Evolutionary conservation across 148 eudicot species (phyloP).

Genomic region (Arbutus unedo): DNA sequence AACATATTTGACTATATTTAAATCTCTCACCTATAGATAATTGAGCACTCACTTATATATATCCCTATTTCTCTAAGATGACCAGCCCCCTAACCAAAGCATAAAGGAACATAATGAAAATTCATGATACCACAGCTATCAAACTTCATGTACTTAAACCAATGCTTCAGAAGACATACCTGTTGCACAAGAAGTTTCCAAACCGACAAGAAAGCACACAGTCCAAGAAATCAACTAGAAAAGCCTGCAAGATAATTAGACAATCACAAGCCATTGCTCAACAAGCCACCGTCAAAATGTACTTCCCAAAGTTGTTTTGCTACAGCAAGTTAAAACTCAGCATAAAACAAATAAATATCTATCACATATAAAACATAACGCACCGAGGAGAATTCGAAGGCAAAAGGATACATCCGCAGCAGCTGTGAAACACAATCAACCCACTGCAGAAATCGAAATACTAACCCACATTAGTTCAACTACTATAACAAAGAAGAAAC

Average conservation of each 20-base stretch:
- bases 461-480: neutral
- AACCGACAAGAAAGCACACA: constrained; percentile 86
- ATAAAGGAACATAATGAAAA: neutral
- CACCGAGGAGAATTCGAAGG: constrained; percentile 94
- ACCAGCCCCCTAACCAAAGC: neutral
- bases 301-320: neutral
- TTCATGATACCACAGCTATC: neutral
- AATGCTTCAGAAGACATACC: constrained; percentile 36
- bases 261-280: constrained; percentile 7
- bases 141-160: neutral
- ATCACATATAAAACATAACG: constrained; percentile 20
- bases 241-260: constrained; percentile 40
- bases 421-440: constrained; percentile 93
- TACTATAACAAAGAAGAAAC: neutral
- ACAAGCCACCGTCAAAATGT: neutral
- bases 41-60: neutral
- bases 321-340: constrained; percentile 5
- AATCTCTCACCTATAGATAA: neutral
- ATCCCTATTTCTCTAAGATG: neutral
- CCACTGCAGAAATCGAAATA: constrained; percentile 63
- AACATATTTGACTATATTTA: neutral
- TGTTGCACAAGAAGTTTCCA: constrained; percentile 95
- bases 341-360: neutral
- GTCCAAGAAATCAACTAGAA: constrained; percentile 89
- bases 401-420: constrained; percentile 91